These are phyloP conservation scores for Chlamydomonas applanata DNA, from an alignment of 139 green algal species.

Conservation along the genomic window DNA sequence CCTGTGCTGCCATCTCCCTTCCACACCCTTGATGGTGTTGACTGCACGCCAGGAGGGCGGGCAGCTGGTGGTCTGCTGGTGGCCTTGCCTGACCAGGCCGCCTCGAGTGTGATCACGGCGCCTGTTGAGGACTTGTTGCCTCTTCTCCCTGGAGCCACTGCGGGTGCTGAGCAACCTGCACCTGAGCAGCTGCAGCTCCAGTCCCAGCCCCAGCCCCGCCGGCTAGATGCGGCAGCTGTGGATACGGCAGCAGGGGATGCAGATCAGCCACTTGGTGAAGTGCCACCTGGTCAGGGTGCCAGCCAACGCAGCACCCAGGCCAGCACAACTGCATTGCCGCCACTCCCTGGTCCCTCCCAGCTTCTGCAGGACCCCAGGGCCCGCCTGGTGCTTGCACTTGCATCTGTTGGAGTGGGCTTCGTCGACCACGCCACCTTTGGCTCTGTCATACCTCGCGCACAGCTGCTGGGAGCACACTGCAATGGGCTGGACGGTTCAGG, in stretches of 20 bases:
- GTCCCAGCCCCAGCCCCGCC: no score
- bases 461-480: slow-evolving; percentile 23
- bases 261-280: no score
- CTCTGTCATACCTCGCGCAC: background rate
- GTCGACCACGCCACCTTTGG: slow-evolving; percentile 11
- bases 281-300: no score
- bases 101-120: no score
- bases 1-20: slow-evolving; percentile 32
- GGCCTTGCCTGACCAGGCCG: no score
- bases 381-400: slow-evolving; percentile 8
- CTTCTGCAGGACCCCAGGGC: background rate
- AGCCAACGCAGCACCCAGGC: no score
- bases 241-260: no score
- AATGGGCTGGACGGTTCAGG: slow-evolving; percentile 28
- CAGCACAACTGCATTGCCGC: no score
- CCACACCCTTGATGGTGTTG: background rate
- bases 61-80: background rate
- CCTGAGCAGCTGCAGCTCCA: no score
- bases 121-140: no score
- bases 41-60: background rate
- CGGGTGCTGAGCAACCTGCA: background rate
- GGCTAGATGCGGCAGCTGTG: no score
- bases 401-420: background rate
- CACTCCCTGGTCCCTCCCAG: background rate
- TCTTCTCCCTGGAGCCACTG: background rate